Evolutionary conservation across 2,329 filamentous ascomycete genomes (phyloP).

Genomic region (Emmonsiellopsis sp.): DNA sequence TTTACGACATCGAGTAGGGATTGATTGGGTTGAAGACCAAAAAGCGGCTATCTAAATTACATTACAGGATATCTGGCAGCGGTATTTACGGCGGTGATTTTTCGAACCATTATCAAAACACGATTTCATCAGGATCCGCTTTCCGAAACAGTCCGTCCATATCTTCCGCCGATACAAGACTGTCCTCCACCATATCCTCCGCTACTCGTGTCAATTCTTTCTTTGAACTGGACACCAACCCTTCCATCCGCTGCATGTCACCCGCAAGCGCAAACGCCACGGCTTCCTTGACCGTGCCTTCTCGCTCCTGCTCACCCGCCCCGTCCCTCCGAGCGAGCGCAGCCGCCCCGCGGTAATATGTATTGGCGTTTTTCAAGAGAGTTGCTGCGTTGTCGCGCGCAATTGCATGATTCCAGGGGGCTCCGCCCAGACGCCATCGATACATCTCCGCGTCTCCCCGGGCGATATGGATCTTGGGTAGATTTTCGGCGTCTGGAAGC

Average conservation of each 20-base stretch:
- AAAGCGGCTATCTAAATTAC: background rate
- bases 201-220: constrained; percentile 36
- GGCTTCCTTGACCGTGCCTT: constrained; percentile 40
- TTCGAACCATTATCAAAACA: constrained; percentile 7
- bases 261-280: constrained; percentile 39
- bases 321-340: constrained; percentile 33
- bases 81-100: background rate
- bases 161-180: constrained; percentile 31
- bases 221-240: constrained; percentile 24
- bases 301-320: constrained; percentile 32
- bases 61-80: background rate
- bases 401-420: constrained; percentile 34
- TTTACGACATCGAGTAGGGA: background rate
- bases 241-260: constrained; percentile 30
- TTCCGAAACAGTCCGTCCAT: constrained; percentile 7
- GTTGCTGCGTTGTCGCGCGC: constrained; percentile 38
- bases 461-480: constrained; percentile 45
- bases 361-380: constrained; percentile 48
- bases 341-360: constrained; percentile 48
- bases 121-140: constrained; percentile 13
- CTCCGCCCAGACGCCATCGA: constrained; percentile 42
- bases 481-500: constrained; percentile 40
- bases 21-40: too few relatives aligned
- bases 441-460: constrained; percentile 49
- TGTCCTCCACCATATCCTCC: constrained; percentile 46